Conservation (phyloP, 1,139 yeast species). For the Kodamaea sp. region DNA sequence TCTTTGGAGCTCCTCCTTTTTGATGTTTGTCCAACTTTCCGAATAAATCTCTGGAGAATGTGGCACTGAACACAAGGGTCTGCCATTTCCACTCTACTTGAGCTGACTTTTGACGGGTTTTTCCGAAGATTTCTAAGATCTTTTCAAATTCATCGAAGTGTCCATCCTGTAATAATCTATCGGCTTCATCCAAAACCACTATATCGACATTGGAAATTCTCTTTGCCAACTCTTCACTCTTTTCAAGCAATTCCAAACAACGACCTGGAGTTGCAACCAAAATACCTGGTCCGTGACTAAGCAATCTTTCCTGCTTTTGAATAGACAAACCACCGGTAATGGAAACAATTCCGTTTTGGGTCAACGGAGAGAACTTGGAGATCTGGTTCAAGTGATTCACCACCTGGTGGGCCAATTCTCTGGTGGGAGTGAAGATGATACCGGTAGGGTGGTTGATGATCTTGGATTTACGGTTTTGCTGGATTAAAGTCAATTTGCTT, state of each 20-base stretch:
- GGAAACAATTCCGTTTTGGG: conserved; percentile 64
- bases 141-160: conserved; percentile 92
- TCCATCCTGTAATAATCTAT: conserved; percentile 90
- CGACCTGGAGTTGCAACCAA: conserved; percentile 97
- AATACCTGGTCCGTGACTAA: conserved; percentile 74
- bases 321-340: conserved; percentile 94
- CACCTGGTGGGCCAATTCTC: conserved; percentile 96
- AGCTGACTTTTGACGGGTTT: conserved; percentile 30
- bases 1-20: conserved; percentile 18
- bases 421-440: conserved; percentile 87
- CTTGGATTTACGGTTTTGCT: conserved; percentile 26
- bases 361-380: conserved; percentile 60
- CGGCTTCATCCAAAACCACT: conserved; percentile 95
- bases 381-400: conserved; percentile 70
- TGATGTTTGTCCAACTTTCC: conserved; percentile 59
- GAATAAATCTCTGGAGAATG: conserved; percentile 83
- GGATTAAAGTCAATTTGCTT: conserved; percentile 22
- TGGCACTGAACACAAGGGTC: conserved; percentile 90
- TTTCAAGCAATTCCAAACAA: conserved; percentile 75
- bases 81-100: conserved; percentile 64
- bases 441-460: conserved; percentile 60
- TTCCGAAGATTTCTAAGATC: conserved; percentile 62
- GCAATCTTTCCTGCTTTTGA: conserved; percentile 84
- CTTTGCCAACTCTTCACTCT: conserved; percentile 52
- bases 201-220: conserved; percentile 66